Conservation (phyloP, 2,329 filamentous ascomycete genomes). For the Eutypella sp. region DNA sequence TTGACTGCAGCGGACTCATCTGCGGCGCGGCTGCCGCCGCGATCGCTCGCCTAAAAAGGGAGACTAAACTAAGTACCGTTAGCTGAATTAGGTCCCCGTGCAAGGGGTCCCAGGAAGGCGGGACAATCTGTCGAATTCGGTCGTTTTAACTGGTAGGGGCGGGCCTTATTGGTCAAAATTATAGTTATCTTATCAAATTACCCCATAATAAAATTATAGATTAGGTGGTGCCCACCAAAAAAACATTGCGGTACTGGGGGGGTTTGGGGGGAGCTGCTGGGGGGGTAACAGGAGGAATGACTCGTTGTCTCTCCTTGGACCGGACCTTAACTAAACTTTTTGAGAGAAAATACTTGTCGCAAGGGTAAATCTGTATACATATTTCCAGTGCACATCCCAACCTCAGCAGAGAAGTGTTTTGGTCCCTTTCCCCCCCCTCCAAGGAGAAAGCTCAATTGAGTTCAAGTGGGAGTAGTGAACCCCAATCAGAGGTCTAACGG, state of each 20-base stretch:
- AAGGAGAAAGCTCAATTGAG: constrained; percentile 25
- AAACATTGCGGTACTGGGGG: neutral
- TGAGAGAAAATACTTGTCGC: no score
- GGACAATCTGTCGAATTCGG: no score
- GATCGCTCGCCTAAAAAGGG: neutral
- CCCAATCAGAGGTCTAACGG: constrained; percentile 21
- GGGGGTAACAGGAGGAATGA: neutral
- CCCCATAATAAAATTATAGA: neutral
- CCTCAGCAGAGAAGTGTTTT: no score
- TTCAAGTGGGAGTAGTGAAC: constrained; percentile 25
- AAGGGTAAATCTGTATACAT: no score
- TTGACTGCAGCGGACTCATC: neutral
- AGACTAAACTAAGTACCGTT: neutral
- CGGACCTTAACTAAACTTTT: no score
- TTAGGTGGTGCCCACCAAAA: neutral
- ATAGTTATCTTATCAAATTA: neutral
- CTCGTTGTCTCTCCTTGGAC: neutral
- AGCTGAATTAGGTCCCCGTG: neutral
- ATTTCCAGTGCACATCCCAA: no score
- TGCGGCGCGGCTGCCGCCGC: neutral
- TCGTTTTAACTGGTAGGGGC: no score
- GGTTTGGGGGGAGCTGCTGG: no score
- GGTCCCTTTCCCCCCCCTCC: no score
- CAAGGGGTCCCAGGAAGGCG: neutral
- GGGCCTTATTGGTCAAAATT: no score